Percentiles rank a stretch among this genome's conserved stretches.
Conservation (phyloP, 352 stramenopile species). For the Globisporangium lucens region DNA sequence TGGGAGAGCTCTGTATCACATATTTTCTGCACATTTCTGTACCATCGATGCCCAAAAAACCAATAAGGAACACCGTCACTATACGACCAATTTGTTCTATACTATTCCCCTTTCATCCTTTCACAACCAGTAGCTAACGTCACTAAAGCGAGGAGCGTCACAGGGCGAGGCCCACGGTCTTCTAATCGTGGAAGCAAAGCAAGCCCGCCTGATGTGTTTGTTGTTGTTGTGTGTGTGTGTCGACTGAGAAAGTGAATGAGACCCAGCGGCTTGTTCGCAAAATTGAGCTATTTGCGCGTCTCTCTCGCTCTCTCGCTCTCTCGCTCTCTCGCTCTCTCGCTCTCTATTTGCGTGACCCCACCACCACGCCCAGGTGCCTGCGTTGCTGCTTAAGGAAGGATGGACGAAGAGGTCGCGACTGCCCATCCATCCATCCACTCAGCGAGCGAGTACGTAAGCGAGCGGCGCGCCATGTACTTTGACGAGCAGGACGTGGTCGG, state of each 20-base stretch:
- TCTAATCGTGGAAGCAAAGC: constrained; percentile 9
- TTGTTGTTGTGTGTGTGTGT: background rate
- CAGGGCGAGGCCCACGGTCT: background rate
- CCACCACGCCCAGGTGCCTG: background rate
- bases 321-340: too few relatives aligned
- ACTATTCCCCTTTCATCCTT: too few relatives aligned
- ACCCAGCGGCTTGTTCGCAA: background rate
- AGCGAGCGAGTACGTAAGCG: background rate
- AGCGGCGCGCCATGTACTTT: constrained; percentile 24
- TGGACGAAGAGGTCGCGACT: background rate
- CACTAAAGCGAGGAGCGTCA: background rate
- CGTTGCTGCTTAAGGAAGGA: background rate
- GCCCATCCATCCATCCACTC: too few relatives aligned
- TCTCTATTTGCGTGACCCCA: constrained; percentile 8
- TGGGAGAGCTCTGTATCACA: background rate
- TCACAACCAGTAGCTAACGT: too few relatives aligned
- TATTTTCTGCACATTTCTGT: background rate
- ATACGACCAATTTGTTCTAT: too few relatives aligned
- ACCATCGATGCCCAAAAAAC: background rate
- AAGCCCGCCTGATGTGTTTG: background rate
- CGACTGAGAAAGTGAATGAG: background rate
- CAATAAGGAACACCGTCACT: background rate
- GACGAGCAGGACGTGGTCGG: constrained; percentile 30
- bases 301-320: constrained; percentile 3
- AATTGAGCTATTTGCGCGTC: background rate